Evolutionary conservation across 352 stramenopile species (phyloP).

Genomic region (Globisporangium cylindrosporum): DNA sequence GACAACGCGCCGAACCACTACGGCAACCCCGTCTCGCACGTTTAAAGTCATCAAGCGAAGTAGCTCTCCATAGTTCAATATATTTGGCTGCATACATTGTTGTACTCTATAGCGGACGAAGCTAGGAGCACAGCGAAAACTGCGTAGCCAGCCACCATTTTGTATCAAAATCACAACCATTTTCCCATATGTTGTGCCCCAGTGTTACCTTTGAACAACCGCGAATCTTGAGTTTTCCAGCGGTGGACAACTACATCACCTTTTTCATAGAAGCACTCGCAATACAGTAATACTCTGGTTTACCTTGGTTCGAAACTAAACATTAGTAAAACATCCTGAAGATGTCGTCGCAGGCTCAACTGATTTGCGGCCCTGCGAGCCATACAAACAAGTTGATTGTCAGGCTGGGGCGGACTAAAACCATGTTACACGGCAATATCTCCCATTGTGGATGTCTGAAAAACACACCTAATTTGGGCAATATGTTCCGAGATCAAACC

Average conservation of each 20-base stretch:
- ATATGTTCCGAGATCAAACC: neutral
- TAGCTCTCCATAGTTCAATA: neutral
- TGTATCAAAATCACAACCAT: neutral
- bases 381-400: neutral
- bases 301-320: too few relatives aligned
- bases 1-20: constrained; percentile 6
- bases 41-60: neutral
- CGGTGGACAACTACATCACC: neutral
- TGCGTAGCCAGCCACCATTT: neutral
- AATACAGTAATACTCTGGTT: too few relatives aligned
- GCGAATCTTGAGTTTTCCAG: neutral
- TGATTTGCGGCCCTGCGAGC: neutral
- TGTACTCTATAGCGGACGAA: neutral
- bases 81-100: neutral
- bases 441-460: neutral
- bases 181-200: neutral
- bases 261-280: neutral
- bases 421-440: neutral
- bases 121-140: neutral
- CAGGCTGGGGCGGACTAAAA: neutral
- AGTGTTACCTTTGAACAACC: neutral
- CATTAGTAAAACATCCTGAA: too few relatives aligned
- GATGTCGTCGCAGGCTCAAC: too few relatives aligned
- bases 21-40: constrained; percentile 16
- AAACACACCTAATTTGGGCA: neutral